Conservation (phyloP, 2,329 filamentous ascomycete species). For the Colletotrichum kahawae region DNA sequence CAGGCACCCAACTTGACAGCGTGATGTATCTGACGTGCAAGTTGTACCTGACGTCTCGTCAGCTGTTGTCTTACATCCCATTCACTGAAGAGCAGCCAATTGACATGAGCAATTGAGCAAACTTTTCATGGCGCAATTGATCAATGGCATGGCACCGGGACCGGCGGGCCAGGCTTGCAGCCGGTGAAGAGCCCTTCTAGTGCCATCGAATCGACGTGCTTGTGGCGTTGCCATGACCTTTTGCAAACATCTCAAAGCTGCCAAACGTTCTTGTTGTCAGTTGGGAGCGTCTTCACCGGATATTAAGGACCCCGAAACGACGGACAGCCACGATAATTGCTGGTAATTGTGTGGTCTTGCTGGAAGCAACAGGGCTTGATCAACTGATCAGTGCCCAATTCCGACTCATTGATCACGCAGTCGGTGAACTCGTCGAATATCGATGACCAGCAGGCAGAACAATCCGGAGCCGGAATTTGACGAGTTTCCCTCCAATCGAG, state of each 20-base stretch:
- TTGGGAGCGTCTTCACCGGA: neutral
- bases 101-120: neutral
- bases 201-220: neutral
- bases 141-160: neutral
- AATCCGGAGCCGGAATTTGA: neutral
- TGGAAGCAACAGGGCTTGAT: neutral
- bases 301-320: neutral
- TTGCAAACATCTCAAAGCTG: neutral
- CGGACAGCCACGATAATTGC: neutral
- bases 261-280: neutral
- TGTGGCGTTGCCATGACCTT: neutral
- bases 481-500: neutral
- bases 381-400: neutral
- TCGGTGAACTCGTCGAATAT: neutral
- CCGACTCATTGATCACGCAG: neutral
- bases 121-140: neutral
- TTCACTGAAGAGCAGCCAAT: neutral
- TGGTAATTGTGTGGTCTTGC: neutral
- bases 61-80: neutral
- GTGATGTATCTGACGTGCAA: neutral
- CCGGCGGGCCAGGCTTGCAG: neutral
- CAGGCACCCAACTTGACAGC: neutral
- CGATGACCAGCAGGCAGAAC: neutral
- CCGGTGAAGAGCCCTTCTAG: neutral
- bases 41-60: constrained; percentile 15